phyloP scores from a whole-genome alignment of 257 asterid species.

The Solanum piurae region DNA sequence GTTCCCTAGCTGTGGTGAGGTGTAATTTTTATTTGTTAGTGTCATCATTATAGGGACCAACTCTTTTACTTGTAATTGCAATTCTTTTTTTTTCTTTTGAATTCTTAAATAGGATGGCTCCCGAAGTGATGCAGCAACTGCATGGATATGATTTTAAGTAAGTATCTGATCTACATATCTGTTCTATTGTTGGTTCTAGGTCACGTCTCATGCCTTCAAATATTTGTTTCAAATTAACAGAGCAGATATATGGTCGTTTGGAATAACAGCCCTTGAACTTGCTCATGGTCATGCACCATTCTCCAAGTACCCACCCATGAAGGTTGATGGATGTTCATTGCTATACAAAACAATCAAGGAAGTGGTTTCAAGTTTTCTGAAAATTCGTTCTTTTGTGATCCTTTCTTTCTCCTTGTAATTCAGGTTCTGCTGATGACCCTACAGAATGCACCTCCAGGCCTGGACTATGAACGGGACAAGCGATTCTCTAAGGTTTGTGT shows the following conservation, averaged over 20 bases:
- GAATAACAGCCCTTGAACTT: conserved; percentile 97
- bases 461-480: conserved; percentile 95
- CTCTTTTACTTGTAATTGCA: neutral
- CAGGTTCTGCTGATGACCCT: conserved; percentile 98
- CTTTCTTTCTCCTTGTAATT: conserved; percentile 17
- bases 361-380: neutral
- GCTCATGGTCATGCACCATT: conserved; percentile 99
- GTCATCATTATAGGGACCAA: neutral
- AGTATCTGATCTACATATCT: conserved; percentile 14
- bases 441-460: conserved; percentile 99
- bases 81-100: neutral
- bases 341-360: neutral
- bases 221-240: conserved; percentile 38
- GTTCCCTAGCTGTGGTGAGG: neutral
- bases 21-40: neutral
- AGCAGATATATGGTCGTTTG: conserved; percentile 99
- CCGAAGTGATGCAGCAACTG: conserved; percentile 98
- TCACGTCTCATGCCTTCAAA: conserved; percentile 3
- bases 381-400: neutral
- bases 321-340: conserved; percentile 36
- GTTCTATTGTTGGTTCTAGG: neutral
- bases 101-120: conserved; percentile 81
- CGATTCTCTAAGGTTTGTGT: conserved; percentile 83
- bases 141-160: conserved; percentile 99
- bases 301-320: conserved; percentile 99